Conservation (phyloP, 768 basidiomycete genomes). For the Phanerochaete carnosa region DNA sequence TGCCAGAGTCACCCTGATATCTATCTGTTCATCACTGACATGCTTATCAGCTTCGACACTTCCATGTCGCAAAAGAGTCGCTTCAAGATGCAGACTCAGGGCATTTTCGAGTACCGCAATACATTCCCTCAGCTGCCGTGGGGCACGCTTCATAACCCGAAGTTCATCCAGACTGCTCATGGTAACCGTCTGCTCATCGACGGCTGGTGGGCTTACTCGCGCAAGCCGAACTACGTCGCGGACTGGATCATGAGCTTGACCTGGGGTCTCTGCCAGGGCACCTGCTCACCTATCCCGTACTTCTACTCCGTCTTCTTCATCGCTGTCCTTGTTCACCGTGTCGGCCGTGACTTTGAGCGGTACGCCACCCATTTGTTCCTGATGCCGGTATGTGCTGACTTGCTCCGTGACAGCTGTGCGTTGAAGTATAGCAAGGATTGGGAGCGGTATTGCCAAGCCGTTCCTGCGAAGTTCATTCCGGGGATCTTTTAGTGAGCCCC, state of each 20-base stretch:
- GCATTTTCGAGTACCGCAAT: conserved; percentile 78
- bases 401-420: conserved; percentile 51
- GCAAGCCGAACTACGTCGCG: conserved; percentile 98
- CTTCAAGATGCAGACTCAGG: conserved; percentile 97
- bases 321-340: conserved; percentile 86
- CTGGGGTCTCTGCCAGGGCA: conserved; percentile 80
- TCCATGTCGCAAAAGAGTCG: conserved; percentile 95
- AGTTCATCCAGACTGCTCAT: conserved; percentile 89
- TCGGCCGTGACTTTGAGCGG: conserved; percentile 92
- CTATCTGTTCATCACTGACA: conserved; percentile 23
- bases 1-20: conserved; percentile 12
- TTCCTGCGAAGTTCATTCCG: conserved; percentile 90
- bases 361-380: conserved; percentile 28
- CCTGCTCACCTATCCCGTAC: conserved; percentile 82
- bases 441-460: conserved; percentile 84
- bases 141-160: conserved; percentile 79
- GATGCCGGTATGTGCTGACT: not conserved
- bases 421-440: conserved; percentile 94
- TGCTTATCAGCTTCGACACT: conserved; percentile 67
- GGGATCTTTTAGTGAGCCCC: conserved; percentile 59
- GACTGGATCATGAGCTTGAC: conserved; percentile 86
- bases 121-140: conserved; percentile 94
- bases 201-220: conserved; percentile 92
- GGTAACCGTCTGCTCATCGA: conserved; percentile 89
- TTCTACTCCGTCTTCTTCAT: conserved; percentile 98